Conservation (phyloP, 2,329 filamentous ascomycete species). For the Xylogone sp. region DNA sequence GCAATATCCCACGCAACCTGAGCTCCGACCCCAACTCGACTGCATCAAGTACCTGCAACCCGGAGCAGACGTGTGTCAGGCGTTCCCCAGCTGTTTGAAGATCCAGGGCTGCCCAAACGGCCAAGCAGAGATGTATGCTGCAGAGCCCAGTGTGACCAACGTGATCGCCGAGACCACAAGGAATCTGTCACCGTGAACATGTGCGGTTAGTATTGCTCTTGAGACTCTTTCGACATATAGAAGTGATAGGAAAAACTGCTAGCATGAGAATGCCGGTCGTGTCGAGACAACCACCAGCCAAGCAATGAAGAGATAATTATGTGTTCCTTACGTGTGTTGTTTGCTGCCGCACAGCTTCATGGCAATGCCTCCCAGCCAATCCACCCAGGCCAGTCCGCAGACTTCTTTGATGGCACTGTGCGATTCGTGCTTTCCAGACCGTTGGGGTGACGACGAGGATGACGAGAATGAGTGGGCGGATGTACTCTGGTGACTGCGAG, state of each 20-base stretch:
- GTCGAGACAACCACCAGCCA: neutral
- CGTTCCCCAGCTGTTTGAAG: neutral
- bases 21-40: no score
- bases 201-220: neutral
- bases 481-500: constrained; percentile 14
- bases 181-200: neutral
- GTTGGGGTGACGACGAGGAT: constrained; percentile 1
- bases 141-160: neutral
- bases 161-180: neutral
- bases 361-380: constrained; percentile 31
- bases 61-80: neutral
- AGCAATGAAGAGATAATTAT: constrained; percentile 4
- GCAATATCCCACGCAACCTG: no score
- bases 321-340: constrained; percentile 22
- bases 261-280: neutral
- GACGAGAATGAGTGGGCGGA: constrained; percentile 5
- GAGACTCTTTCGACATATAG: neutral
- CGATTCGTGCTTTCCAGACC: constrained; percentile 2
- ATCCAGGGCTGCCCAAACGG: neutral
- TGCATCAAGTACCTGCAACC: no score
- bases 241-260: no score
- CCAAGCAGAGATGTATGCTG: neutral
- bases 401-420: constrained; percentile 23
- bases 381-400: constrained; percentile 29
- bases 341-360: constrained; percentile 22